These are phyloP conservation scores for Aspergillus steynii DNA, from an alignment of 495 filamentous ascomycete species.

Conservation along the genomic window DNA sequence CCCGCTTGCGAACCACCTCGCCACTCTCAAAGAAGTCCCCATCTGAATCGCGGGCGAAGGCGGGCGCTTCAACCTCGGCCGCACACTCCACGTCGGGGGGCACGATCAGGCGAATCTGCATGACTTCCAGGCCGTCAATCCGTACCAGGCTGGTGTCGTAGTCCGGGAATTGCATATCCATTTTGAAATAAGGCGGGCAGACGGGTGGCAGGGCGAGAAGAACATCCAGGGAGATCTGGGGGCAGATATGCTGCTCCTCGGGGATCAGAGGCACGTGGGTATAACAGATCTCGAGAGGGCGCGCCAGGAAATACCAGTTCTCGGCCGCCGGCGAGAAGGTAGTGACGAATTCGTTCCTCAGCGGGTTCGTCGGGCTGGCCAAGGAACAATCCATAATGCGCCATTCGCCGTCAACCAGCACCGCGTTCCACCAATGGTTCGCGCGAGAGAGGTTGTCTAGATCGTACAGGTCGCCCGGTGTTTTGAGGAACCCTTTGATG, in stretches of 20 bases:
- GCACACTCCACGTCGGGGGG: conserved; percentile 89
- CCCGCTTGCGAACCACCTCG: conserved; percentile 79
- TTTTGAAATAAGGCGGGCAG: conserved; percentile 85
- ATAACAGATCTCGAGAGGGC: conserved; percentile 86
- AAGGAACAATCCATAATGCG: conserved; percentile 94
- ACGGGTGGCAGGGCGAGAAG: conserved; percentile 82
- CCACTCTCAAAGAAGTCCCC: conserved; percentile 94
- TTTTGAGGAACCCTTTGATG: conserved; percentile 85
- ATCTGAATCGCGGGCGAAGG: conserved; percentile 77
- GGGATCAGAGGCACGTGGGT: conserved; percentile 87
- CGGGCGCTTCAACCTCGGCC: conserved; percentile 86
- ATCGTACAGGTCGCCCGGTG: conserved; percentile 81
- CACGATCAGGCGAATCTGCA: conserved; percentile 83
- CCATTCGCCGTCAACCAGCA: conserved; percentile 93
- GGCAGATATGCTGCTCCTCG: conserved; percentile 89
- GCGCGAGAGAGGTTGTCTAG: conserved; percentile 68
- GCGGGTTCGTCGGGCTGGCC: conserved; percentile 86
- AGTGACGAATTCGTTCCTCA: conserved; percentile 72
- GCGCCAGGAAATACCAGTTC: conserved; percentile 85
- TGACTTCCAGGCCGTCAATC: conserved; percentile 88
- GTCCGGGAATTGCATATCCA: conserved; percentile 72
- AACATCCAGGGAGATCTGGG: conserved; percentile 78
- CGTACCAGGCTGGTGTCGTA: conserved; percentile 87
- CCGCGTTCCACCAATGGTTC: conserved; percentile 99
- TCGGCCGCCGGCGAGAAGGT: conserved; percentile 70